Conservation (phyloP, 345 rosid genomes). For the Barbarea vulgaris region DNA sequence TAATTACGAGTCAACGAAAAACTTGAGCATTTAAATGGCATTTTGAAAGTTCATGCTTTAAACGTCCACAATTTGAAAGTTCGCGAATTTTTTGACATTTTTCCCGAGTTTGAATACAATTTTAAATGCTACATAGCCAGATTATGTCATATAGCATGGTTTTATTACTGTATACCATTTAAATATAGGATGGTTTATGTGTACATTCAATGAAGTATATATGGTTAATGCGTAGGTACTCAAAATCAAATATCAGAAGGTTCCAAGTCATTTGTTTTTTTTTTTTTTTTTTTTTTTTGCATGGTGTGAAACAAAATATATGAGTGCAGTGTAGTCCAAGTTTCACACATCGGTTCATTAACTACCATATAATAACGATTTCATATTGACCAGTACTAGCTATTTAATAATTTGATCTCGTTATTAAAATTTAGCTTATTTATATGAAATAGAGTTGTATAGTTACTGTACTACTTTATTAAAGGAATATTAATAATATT, state of each 20-base stretch:
- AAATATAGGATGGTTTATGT: background rate
- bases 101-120: no score
- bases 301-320: conserved; percentile 7
- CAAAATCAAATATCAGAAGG: background rate
- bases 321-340: conserved; percentile 14
- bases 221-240: background rate
- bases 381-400: background rate
- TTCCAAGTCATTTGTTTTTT: background rate
- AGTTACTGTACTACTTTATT: background rate
- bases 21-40: no score
- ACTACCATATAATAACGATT: background rate
- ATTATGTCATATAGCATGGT: background rate
- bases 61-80: no score
- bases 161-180: background rate
- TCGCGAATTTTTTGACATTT: no score
- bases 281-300: background rate
- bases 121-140: background rate
- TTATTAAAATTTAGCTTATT: background rate
- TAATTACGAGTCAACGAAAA: no score
- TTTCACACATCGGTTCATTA: conserved; percentile 2
- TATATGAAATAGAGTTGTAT: background rate
- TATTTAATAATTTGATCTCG: background rate
- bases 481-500: background rate
- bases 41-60: no score
- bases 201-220: no score